A percentile compares a stretch with the other conserved stretches of the same genome.
These are phyloP conservation scores for Prunus mongolica DNA, from an alignment of 306 rosid genomes.

Conservation along the genomic window DNA sequence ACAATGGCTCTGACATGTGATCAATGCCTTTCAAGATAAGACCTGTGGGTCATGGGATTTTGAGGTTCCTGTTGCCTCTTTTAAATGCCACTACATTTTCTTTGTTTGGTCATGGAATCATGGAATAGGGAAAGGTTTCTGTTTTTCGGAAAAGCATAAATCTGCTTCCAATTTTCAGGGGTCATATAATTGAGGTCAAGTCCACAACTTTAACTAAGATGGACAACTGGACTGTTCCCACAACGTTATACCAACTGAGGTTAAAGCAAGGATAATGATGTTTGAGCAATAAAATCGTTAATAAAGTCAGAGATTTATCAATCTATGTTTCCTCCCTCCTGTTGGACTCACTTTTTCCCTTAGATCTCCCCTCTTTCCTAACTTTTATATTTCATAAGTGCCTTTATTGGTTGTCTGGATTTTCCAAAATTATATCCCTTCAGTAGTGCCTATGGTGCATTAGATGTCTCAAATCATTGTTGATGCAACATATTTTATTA, in stretches of 20 bases:
- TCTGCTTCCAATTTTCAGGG: background rate
- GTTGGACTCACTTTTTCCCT: no score
- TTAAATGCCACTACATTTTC: background rate
- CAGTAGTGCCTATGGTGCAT: background rate
- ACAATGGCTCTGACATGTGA: background rate
- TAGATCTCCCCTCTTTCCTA: no score
- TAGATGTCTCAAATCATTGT: background rate
- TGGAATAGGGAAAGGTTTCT: background rate
- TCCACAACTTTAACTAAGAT: background rate
- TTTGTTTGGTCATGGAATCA: background rate
- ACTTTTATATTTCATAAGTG: background rate
- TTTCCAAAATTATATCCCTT: background rate
- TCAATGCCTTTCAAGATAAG: background rate
- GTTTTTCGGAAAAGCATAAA: background rate
- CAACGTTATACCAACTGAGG: background rate
- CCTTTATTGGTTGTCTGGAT: background rate
- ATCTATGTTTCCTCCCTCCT: background rate
- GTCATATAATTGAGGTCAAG: background rate
- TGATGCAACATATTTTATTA: slow-evolving; percentile 6
- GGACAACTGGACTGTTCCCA: background rate
- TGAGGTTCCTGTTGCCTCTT: background rate
- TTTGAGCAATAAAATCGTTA: background rate
- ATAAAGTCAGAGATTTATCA: background rate
- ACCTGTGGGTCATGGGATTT: background rate
- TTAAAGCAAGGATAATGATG: background rate